These are phyloP conservation scores for Citrus maxima DNA, from an alignment of 345 rosid genomes.

Conservation along the genomic window DNA sequence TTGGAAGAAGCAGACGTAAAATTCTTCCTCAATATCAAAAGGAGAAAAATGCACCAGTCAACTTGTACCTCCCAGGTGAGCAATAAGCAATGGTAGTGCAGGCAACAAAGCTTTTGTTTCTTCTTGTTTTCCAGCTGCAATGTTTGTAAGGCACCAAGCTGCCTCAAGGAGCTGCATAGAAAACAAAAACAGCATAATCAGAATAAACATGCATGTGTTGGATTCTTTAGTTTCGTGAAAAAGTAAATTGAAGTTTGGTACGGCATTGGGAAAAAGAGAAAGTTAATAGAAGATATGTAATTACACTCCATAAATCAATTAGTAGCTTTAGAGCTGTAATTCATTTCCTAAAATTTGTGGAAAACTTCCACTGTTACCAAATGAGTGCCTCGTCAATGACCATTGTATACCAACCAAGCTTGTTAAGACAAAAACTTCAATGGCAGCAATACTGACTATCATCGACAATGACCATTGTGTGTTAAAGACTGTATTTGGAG, in stretches of 20 bases:
- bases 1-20: neutral
- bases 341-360: neutral
- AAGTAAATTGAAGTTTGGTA: neutral
- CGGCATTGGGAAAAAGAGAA: neutral
- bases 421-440: no score
- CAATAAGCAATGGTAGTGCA: slow-evolving; percentile 85
- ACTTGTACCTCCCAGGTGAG: slow-evolving; percentile 86
- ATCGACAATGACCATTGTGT: no score
- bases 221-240: neutral
- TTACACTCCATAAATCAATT: neutral
- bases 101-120: slow-evolving; percentile 89
- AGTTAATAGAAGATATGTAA: neutral
- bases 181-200: neutral
- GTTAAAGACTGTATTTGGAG: no score
- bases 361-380: neutral
- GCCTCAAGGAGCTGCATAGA: slow-evolving; percentile 85
- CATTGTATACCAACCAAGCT: no score
- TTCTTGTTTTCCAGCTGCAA: slow-evolving; percentile 93
- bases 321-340: neutral
- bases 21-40: neutral
- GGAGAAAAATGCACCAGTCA: slow-evolving; percentile 1
- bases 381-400: no score
- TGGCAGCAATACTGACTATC: no score
- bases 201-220: neutral
- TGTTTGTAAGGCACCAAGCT: slow-evolving; percentile 97